These are phyloP conservation scores for Orbilia quercus DNA, from an alignment of 2,329 filamentous ascomycete species.

Conservation along the genomic window DNA sequence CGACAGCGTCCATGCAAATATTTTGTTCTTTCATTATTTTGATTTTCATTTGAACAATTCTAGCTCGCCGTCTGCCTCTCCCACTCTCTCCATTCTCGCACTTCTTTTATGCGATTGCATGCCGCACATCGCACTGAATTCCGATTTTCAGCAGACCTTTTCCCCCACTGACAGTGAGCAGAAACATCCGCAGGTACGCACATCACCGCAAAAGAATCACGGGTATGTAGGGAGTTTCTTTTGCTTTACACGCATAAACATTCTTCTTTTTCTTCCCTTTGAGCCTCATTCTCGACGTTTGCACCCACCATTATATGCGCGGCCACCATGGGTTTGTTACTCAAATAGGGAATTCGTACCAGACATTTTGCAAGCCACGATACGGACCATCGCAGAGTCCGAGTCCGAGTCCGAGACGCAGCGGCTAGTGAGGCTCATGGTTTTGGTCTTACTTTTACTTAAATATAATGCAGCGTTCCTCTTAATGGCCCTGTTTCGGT, in stretches of 20 bases:
- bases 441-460: conserved; percentile 12
- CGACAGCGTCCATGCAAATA: conserved; percentile 9
- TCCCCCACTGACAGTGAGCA: not conserved
- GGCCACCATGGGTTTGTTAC: not conserved
- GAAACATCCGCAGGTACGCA: not conserved
- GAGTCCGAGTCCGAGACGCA: conserved; percentile 27
- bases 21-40: conserved; percentile 3
- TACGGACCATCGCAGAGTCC: conserved; percentile 13
- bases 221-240: conserved; percentile 33
- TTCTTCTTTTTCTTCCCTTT: conserved; percentile 1
- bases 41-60: conserved; percentile 16
- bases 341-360: conserved; percentile 23
- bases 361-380: conserved; percentile 15
- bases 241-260: conserved; percentile 25
- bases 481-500: conserved; percentile 25
- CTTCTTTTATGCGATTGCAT: conserved; percentile 16
- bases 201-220: conserved; percentile 7
- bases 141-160: not conserved
- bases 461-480: conserved; percentile 23
- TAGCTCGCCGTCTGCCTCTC: conserved; percentile 9
- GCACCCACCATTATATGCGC: not conserved
- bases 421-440: conserved; percentile 23
- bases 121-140: conserved; percentile 11
- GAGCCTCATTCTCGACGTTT: conserved; percentile 26
- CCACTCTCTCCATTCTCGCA: not conserved